These are phyloP conservation scores for Dionaea muscipula DNA, from an alignment of 179 eudicot genomes.

Conservation along the genomic window DNA sequence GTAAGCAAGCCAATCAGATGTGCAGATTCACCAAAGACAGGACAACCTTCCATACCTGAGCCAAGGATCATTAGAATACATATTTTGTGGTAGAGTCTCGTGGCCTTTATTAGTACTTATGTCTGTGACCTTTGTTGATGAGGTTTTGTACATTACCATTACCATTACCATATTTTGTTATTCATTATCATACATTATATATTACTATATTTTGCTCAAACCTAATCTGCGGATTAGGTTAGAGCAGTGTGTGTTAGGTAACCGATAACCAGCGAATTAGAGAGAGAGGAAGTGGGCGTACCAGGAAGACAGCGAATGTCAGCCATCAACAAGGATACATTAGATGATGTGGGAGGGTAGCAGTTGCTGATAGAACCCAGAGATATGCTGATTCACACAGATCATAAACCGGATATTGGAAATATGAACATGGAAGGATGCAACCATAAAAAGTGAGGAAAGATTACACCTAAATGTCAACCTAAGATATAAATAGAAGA, in stretches of 20 bases:
- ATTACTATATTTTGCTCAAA: too few species aligned
- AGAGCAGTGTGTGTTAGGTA: too few species aligned
- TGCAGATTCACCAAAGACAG: constrained; percentile 59
- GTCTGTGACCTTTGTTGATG: too few species aligned
- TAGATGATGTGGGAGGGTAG: constrained; percentile 45
- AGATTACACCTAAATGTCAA: too few species aligned
- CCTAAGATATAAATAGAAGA: too few species aligned
- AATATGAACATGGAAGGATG: neutral
- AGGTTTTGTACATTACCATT: too few species aligned
- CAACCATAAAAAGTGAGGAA: too few species aligned
- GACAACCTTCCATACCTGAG: constrained; percentile 93
- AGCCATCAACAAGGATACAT: constrained; percentile 69
- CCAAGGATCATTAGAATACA: constrained; percentile 10
- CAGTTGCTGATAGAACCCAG: constrained; percentile 73
- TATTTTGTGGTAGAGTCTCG: neutral
- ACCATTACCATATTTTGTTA: too few species aligned
- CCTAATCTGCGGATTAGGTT: too few species aligned
- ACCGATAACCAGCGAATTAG: constrained; percentile 3
- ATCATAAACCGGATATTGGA: constrained; percentile 6
- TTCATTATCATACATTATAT: too few species aligned
- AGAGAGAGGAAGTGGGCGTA: constrained; percentile 16
- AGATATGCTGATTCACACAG: constrained; percentile 44
- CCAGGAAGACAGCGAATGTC: constrained; percentile 98
- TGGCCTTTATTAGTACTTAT: neutral
- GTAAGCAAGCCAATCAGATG: constrained; percentile 59